Conservation (phyloP, 768 basidiomycete genomes). For the Panaeolus cyanescens region DNA sequence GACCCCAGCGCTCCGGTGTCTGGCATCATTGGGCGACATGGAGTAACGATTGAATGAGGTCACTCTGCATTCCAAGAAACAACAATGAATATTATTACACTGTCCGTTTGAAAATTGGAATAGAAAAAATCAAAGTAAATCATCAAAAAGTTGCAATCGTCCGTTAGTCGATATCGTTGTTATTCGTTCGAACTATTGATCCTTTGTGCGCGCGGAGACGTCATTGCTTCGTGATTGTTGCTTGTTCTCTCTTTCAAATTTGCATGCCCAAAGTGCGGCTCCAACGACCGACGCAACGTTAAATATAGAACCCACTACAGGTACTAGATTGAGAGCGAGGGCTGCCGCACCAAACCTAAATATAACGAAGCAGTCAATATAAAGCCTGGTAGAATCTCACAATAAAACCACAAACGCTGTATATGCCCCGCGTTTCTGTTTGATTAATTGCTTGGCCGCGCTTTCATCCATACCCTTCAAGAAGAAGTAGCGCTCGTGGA, state of each 20-base stretch:
- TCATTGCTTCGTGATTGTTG: not conserved
- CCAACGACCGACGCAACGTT: constrained; percentile 66
- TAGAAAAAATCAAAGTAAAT: too few relatives aligned
- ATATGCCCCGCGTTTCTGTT: constrained; percentile 56
- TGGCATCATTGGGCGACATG: not conserved
- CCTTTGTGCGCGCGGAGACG: too few relatives aligned
- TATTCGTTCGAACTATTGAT: too few relatives aligned
- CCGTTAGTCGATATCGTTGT: too few relatives aligned
- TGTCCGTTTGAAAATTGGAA: too few relatives aligned
- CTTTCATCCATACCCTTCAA: constrained; percentile 54
- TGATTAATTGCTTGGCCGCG: constrained; percentile 46
- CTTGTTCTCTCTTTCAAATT: constrained; percentile 52
- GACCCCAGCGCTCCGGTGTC: not conserved
- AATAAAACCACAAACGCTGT: constrained; percentile 49
- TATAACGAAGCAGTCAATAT: not conserved
- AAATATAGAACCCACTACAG: constrained; percentile 60
- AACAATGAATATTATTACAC: too few relatives aligned
- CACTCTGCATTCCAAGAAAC: too few relatives aligned
- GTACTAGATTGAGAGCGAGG: constrained; percentile 60
- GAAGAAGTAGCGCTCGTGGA: constrained; percentile 70
- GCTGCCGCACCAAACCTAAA: constrained; percentile 61
- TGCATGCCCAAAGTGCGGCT: constrained; percentile 72
- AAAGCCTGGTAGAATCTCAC: not conserved
- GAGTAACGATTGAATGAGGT: too few relatives aligned
- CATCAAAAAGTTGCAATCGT: too few relatives aligned